Evolutionary conservation across 192 early-diverging fungal genomes (phyloP).

Genomic region (Coemansia reversa): DNA sequence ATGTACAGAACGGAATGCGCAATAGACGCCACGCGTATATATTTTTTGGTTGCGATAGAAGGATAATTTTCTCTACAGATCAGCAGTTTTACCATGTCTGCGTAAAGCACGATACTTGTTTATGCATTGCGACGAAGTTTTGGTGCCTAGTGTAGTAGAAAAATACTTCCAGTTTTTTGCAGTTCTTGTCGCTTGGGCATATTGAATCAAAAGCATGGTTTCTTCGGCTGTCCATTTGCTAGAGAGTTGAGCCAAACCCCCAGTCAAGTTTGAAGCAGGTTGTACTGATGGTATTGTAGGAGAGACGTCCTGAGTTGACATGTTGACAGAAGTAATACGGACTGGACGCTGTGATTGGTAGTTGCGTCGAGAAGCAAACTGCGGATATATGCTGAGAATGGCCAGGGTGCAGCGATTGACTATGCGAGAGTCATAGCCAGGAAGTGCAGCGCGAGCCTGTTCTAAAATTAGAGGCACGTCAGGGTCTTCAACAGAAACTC

Average conservation of each 20-base stretch:
- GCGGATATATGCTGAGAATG: conserved; percentile 22
- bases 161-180: conserved; percentile 32
- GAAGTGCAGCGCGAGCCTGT: conserved; percentile 11
- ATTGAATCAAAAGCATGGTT: conserved; percentile 18
- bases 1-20: too few species aligned
- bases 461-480: conserved; percentile 16
- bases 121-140: conserved; percentile 31
- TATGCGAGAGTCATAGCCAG: not conserved
- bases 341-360: too few species aligned
- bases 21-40: too few species aligned
- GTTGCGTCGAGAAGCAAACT: conserved; percentile 16
- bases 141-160: conserved; percentile 27
- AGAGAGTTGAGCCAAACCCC: not conserved
- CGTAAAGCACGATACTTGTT: conserved; percentile 45
- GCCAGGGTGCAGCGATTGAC: conserved; percentile 26
- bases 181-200: conserved; percentile 10
- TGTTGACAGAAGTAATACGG: too few species aligned
- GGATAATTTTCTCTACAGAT: too few species aligned
- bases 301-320: not conserved
- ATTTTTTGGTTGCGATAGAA: too few species aligned
- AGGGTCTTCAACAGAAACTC: not conserved
- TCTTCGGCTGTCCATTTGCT: conserved; percentile 30
- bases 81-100: conserved; percentile 1
- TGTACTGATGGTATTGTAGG: too few species aligned
- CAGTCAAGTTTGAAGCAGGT: too few species aligned